A percentile compares a stretch with the other conserved stretches of the same genome.
phyloP scores from a whole-genome alignment of 768 basidiomycete species.

The Agaricus bisporus region DNA sequence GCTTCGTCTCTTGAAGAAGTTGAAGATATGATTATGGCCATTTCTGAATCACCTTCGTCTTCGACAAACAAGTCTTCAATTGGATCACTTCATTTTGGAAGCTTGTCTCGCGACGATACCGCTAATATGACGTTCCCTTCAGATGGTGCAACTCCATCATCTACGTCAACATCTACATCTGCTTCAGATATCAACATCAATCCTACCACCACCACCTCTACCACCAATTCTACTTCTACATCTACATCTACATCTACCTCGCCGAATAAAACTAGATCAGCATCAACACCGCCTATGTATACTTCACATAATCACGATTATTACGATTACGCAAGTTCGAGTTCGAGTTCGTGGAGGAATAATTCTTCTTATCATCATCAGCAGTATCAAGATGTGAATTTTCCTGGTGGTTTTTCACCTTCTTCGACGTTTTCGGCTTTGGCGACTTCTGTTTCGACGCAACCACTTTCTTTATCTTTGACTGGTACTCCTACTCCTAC shows the following conservation, averaged over 20 bases:
- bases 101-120: not conserved
- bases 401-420: too few species aligned
- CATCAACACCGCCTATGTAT: not conserved
- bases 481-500: too few species aligned
- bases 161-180: too few species aligned
- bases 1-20: not conserved
- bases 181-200: too few species aligned
- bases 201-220: too few species aligned
- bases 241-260: not conserved
- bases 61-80: not conserved
- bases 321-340: not conserved
- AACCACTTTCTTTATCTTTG: too few species aligned
- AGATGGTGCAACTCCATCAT: too few species aligned
- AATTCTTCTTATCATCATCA: too few species aligned
- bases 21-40: not conserved
- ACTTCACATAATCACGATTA: not conserved
- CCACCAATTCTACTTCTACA: not conserved
- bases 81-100: not conserved
- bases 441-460: too few species aligned
- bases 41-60: not conserved
- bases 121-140: not conserved
- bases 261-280: not conserved
- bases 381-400: too few species aligned
- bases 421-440: too few species aligned
- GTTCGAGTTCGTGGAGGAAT: too few species aligned